These are phyloP conservation scores for Senna tora DNA, from an alignment of 306 rosid genomes.

Conservation along the genomic window DNA sequence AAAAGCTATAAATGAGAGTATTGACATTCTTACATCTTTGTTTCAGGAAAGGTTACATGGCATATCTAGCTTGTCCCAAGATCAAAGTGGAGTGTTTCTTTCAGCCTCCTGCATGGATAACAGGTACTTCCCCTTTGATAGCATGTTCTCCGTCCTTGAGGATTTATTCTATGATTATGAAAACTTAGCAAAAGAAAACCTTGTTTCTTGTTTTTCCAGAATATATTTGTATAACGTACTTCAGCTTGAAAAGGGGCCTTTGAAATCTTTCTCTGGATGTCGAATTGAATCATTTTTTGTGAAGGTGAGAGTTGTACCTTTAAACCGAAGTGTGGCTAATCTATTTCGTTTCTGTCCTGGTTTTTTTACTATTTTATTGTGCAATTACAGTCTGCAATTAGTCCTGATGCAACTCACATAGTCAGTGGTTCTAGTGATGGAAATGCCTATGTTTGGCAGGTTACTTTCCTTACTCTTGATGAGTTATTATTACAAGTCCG, in stretches of 20 bases:
- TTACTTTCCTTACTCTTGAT: conserved; percentile 36
- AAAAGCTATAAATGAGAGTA: conserved; percentile 4
- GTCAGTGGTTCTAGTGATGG: conserved; percentile 91
- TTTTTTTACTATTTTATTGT: conserved; percentile 28
- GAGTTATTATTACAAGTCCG: background rate
- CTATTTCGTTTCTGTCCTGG: conserved; percentile 10
- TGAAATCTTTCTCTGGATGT: conserved; percentile 73
- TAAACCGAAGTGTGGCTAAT: background rate
- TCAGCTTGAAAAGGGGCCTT: conserved; percentile 90
- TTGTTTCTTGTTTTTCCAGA: conserved; percentile 47
- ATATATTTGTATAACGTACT: conserved; percentile 73
- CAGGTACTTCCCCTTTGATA: conserved; percentile 54
- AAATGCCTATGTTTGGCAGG: conserved; percentile 91
- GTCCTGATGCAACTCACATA: conserved; percentile 83
- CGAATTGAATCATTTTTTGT: conserved; percentile 84
- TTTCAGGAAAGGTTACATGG: conserved; percentile 88
- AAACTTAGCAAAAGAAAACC: background rate
- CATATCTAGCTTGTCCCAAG: conserved; percentile 95
- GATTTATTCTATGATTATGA: conserved; percentile 12
- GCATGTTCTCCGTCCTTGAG: conserved; percentile 9
- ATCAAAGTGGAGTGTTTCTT: conserved; percentile 72
- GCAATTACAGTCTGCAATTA: conserved; percentile 73
- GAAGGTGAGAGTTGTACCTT: conserved; percentile 56
- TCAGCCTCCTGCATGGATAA: conserved; percentile 96
- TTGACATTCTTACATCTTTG: conserved; percentile 30